A percentile compares a stretch with the other conserved stretches of the same genome.
phyloP scores from a whole-genome alignment of 768 basidiomycete genomes.

The Fistulinella prunicolor region DNA sequence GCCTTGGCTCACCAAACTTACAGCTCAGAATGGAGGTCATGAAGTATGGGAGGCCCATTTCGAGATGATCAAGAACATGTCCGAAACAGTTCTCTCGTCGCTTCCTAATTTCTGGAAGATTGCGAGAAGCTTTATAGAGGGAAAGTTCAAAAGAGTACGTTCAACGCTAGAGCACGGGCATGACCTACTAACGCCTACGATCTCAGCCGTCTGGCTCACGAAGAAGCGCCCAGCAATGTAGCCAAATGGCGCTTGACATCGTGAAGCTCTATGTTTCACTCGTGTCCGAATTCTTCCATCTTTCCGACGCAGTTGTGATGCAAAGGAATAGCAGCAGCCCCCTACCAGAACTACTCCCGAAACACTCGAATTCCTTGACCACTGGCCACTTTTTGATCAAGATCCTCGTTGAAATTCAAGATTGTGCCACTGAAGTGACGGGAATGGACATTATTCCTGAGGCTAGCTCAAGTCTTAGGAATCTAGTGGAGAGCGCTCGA shows the following conservation, averaged over 20 bases:
- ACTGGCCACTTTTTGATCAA: conserved; percentile 77
- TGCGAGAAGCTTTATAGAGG: conserved; percentile 86
- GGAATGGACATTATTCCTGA: conserved; percentile 82
- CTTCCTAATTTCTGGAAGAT: conserved; percentile 95
- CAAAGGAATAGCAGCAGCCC: conserved; percentile 40
- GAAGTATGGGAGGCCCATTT: conserved; percentile 80
- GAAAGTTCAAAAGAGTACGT: conserved; percentile 84
- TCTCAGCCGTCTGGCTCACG: conserved; percentile 46
- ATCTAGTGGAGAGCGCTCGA: conserved; percentile 72
- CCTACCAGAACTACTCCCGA: conserved; percentile 59
- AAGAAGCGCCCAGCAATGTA: conserved; percentile 79
- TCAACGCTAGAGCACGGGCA: not conserved
- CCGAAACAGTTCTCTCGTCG: conserved; percentile 78
- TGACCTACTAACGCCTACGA: conserved; percentile 1
- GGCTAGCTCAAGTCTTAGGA: conserved; percentile 60
- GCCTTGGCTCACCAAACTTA: not conserved
- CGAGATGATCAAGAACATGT: conserved; percentile 80
- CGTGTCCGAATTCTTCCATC: conserved; percentile 80
- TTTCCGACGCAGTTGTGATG: conserved; percentile 76
- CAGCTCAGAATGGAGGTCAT: conserved; percentile 69
- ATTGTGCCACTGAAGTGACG: conserved; percentile 77
- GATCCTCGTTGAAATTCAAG: conserved; percentile 81
- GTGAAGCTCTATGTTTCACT: conserved; percentile 82
- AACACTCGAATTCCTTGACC: conserved; percentile 76
- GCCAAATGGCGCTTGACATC: conserved; percentile 85